These are phyloP conservation scores for Pluteus cervinus DNA, from an alignment of 768 basidiomycete genomes.

Conservation along the genomic window DNA sequence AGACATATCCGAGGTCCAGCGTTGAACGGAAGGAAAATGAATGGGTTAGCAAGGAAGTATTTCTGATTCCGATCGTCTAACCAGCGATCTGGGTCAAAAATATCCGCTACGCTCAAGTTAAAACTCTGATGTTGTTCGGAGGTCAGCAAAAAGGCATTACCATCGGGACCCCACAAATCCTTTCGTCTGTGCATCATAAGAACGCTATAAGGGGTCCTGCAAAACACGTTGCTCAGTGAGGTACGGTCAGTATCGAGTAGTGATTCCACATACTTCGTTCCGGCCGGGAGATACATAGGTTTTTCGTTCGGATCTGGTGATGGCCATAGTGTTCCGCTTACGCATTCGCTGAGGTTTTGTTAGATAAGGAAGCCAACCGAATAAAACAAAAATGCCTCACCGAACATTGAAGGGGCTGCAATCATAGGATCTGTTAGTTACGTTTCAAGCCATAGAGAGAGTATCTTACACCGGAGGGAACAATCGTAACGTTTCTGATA, in stretches of 20 bases:
- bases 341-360: slow-evolving; percentile 1
- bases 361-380: neutral
- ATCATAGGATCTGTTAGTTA: neutral
- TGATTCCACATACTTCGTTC: slow-evolving; percentile 2
- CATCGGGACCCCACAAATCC: slow-evolving; percentile 42
- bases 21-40: slow-evolving; percentile 24
- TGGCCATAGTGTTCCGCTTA: slow-evolving; percentile 4
- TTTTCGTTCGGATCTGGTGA: slow-evolving; percentile 3
- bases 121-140: neutral
- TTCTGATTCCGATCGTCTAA: slow-evolving; percentile 36
- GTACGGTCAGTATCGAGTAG: neutral
- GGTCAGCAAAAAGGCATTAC: slow-evolving; percentile 13
- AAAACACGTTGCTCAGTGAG: neutral
- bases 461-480: slow-evolving; percentile 24
- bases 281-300: slow-evolving; percentile 7
- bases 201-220: slow-evolving; percentile 27
- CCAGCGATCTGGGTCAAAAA: slow-evolving; percentile 46
- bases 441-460: neutral
- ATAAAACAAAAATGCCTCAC: neutral
- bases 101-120: slow-evolving; percentile 17
- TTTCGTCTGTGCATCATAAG: slow-evolving; percentile 36
- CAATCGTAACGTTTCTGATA: slow-evolving; percentile 28
- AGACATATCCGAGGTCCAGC: slow-evolving; percentile 17
- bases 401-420: neutral
- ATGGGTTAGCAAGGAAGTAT: slow-evolving; percentile 35